Evolutionary conservation across 495 filamentous ascomycete species (phyloP).

Genomic region (Glarea lozoyensis): DNA sequence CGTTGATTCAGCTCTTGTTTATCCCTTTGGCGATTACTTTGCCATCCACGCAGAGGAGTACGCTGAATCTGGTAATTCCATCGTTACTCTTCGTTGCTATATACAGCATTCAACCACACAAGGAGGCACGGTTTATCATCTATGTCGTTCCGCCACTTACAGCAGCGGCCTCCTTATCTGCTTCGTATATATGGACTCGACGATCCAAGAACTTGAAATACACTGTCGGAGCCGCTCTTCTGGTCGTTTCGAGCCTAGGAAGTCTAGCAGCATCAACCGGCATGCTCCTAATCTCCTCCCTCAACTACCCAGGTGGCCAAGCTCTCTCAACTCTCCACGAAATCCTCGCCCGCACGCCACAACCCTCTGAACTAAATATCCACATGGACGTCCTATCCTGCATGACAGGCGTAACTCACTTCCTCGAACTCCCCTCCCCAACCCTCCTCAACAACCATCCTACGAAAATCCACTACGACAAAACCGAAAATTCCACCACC

Average conservation of each 20-base stretch:
- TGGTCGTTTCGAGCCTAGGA: conserved; percentile 48
- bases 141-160: conserved; percentile 79
- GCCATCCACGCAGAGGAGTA: conserved; percentile 30
- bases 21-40: conserved; percentile 56
- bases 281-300: conserved; percentile 62
- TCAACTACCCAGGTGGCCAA: conserved; percentile 84
- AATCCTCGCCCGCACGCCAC: conserved; percentile 28
- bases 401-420: conserved; percentile 91
- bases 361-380: conserved; percentile 29
- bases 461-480: conserved; percentile 40
- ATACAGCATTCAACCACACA: conserved; percentile 85
- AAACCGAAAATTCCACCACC: conserved; percentile 47
- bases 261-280: conserved; percentile 49
- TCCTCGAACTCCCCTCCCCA: conserved; percentile 43
- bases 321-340: conserved; percentile 49
- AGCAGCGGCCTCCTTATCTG: conserved; percentile 63
- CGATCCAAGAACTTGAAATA: conserved; percentile 50
- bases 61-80: conserved; percentile 52
- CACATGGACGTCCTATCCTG: conserved; percentile 84
- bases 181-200: conserved; percentile 64
- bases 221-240: conserved; percentile 40
- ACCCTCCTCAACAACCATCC: conserved; percentile 4
- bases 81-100: conserved; percentile 61
- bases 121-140: conserved; percentile 93
- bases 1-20: conserved; percentile 48